phyloP scores from a whole-genome alignment of 257 asterid species.

The Rehmannia glutinosa region DNA sequence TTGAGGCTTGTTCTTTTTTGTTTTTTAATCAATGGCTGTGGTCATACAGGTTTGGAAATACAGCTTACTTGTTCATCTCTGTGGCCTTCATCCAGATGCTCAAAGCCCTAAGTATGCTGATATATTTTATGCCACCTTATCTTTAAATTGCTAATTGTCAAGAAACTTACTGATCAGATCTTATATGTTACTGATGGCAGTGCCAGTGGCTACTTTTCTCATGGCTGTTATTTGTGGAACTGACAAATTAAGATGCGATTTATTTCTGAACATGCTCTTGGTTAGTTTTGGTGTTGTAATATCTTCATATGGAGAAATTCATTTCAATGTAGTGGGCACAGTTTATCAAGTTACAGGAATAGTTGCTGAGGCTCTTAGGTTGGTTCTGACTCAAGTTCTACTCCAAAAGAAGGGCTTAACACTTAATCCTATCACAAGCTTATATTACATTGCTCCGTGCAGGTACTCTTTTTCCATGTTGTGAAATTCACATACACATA shows the following conservation, averaged over 20 bases:
- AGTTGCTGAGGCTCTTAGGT: conserved; percentile 93
- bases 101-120: conserved; percentile 86
- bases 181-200: conserved; percentile 42
- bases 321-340: conserved; percentile 93
- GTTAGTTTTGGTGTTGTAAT: conserved; percentile 94
- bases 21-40: conserved; percentile 13
- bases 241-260: conserved; percentile 83
- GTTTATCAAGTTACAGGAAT: conserved; percentile 97
- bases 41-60: conserved; percentile 90
- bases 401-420: conserved; percentile 93
- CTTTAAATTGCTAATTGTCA: conserved; percentile 2
- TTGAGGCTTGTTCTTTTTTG: not conserved
- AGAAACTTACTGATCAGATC: conserved; percentile 21
- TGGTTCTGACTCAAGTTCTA: conserved; percentile 96
- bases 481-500: not conserved
- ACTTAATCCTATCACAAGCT: conserved; percentile 91
- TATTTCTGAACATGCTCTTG: conserved; percentile 85
- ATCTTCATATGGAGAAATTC: conserved; percentile 96
- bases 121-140: conserved; percentile 5
- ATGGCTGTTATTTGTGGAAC: conserved; percentile 96
- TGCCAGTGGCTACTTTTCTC: conserved; percentile 97
- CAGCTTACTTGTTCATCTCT: conserved; percentile 92
- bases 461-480: conserved; percentile 51
- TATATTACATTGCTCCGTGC: conserved; percentile 99
- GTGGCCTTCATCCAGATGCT: conserved; percentile 99